Base-by-base conservation (phyloP, 1,284 basidiomycete genomes). In the Leccinum fuscescens region DNA sequence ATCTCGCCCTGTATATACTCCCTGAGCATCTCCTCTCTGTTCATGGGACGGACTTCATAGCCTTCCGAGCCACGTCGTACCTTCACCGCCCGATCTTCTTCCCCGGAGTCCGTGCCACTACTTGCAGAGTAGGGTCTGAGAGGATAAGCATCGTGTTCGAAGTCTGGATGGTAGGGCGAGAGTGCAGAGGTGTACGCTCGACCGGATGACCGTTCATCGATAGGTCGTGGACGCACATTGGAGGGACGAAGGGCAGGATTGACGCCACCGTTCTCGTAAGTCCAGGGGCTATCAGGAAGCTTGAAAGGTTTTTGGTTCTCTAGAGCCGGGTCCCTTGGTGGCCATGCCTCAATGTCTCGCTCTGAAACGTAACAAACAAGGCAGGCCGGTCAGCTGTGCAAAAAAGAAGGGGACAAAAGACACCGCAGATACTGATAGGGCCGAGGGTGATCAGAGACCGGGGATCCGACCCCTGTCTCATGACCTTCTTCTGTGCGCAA, bases 51-150 rank as follows among this genome's bases (percentile, higher is more conserved):
- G 54, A 92, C 84, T 69, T 93, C 91, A 67, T 85, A 89, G 4
- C 91, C 91, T 76, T 93, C 92, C 15, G 90, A 92, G 15, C 91
- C 91, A 44, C 84, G 76, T 56, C 92, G 78, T 44, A 90, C 76
- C 51, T 73, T 69, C 12, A 69, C 64, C 20, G 69, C 65, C 22
- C 58, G 59, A 33, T 62, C 53, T 15, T 76, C 72, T 31, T 74
- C 72, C 22, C 71, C 69, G 7, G 71, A 65, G 20, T 77, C 74
- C 17, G 77, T 75, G 35, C 79, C 77, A 59, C 78, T 79, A 50
- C 79, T 73, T 8, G 54, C 9, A 48, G 75, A 72, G 9, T 72
- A 67, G 24, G 73, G 62, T 57, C 65, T 65, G 72, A 75, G 56
- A 73, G 66, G 64, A 74, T 72, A 37, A 42, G 37, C 49, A 15